Conservation (phyloP, 495 filamentous ascomycete genomes). For the Penicillium nucicola region DNA sequence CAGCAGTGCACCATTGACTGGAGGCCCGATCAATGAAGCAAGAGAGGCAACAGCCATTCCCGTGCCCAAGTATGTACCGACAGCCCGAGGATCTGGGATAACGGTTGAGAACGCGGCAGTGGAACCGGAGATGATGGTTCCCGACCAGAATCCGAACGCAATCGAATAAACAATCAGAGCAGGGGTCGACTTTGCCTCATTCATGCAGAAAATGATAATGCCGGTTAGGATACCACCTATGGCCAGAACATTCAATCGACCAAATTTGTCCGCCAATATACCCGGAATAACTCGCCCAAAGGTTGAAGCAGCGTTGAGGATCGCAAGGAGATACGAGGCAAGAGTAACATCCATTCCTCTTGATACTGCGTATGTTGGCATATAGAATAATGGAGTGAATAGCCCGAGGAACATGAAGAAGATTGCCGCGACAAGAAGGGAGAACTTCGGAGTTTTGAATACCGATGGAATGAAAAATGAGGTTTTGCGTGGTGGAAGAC, state of each 20-base stretch:
- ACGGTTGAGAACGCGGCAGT: slow-evolving; percentile 40
- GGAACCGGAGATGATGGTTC: slow-evolving; percentile 44
- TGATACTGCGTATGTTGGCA: slow-evolving; percentile 52
- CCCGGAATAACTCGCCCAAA: slow-evolving; percentile 52
- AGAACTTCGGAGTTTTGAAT: slow-evolving; percentile 33
- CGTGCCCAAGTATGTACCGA: slow-evolving; percentile 57
- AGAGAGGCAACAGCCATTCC: slow-evolving; percentile 43
- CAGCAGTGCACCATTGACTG: slow-evolving; percentile 48
- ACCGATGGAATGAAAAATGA: slow-evolving; percentile 40
- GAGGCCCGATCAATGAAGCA: slow-evolving; percentile 49
- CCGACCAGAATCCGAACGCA: slow-evolving; percentile 31
- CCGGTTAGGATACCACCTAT: slow-evolving; percentile 19
- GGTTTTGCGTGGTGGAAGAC: slow-evolving; percentile 42
- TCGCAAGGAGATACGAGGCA: slow-evolving; percentile 59
- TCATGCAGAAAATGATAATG: slow-evolving; percentile 28
- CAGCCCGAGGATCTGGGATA: slow-evolving; percentile 37
- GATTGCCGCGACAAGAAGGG: slow-evolving; percentile 2
- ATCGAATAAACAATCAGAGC: slow-evolving; percentile 31
- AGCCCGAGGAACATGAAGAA: slow-evolving; percentile 64
- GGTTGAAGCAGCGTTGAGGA: slow-evolving; percentile 59
- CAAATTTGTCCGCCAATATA: slow-evolving; percentile 50
- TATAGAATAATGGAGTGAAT: slow-evolving; percentile 65
- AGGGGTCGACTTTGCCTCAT: slow-evolving; percentile 16
- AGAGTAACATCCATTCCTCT: slow-evolving; percentile 54
- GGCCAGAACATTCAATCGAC: slow-evolving; percentile 43